Base-by-base conservation (phyloP, 2,329 filamentous ascomycete species). In the Sclerotinia sclerotiorum region DNA sequence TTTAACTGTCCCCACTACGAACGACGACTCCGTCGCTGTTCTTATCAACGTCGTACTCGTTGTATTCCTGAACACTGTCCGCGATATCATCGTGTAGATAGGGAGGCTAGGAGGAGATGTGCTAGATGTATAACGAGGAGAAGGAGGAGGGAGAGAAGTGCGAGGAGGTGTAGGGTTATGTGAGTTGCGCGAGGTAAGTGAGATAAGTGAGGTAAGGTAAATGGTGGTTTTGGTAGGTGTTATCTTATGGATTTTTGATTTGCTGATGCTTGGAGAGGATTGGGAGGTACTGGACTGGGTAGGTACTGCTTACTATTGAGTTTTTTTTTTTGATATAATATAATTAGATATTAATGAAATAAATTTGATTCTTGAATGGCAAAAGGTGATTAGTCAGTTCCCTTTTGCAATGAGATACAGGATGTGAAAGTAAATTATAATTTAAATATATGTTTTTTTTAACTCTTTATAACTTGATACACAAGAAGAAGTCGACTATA, bases 1-100 rank as follows among this genome's bases (percentile, higher is more conserved):
- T 61, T 61, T 27, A 5, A 21, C 5, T 61, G 44, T 35, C 8
- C 44, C 5, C 58, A 61, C 58, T 61, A 48, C 27, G 58, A 61
- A 3, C 44, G 27, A 0, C 44, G 58, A 48, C 19, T 61, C 4
- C 42, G 58, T 61, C 6, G 7, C 21, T 61, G 44, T 15, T 15
- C 11, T 3, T 13, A 35, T 2, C 42, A 32, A 61, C 58, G 15
- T 19, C 15, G 4, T 15, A 27, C 35, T 0, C 6, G 2, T 3
- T 58, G 55, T 27, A 19, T 27, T 27, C n/a, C 55, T 10, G 55
- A 58, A 27, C 1, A 21, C 1, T 58, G 55, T 27, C 55, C 35
- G n/a, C 15, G 4, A n/a, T 44, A 42, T 1, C n/a, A 27, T 3
- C 35, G 55, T 19, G 55, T 58, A 27, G 55, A 58, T 58, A 24